phyloP scores from a whole-genome alignment of 495 filamentous ascomycete species.

The Neurospora sp. region DNA sequence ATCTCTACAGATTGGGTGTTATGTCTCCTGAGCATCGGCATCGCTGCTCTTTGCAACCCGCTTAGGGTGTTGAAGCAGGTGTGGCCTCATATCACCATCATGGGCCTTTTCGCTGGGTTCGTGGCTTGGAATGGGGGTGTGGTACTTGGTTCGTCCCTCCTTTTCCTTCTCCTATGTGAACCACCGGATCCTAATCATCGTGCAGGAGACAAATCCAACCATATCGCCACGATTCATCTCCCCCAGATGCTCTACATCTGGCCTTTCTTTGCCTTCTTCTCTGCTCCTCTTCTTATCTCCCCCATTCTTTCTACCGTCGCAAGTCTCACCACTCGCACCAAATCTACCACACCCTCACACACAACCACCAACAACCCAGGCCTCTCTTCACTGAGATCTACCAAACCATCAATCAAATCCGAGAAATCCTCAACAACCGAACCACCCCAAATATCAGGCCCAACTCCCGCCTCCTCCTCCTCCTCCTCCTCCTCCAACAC shows the following conservation, averaged over 20 bases:
- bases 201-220: slow-evolving; percentile 83
- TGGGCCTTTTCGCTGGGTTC: slow-evolving; percentile 62
- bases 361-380: background rate
- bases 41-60: slow-evolving; percentile 45
- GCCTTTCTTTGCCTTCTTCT: slow-evolving; percentile 83
- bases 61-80: slow-evolving; percentile 39
- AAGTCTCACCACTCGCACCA: background rate
- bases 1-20: slow-evolving; percentile 28
- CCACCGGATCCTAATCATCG: background rate
- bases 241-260: slow-evolving; percentile 93
- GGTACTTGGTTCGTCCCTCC: slow-evolving; percentile 57
- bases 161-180: background rate
- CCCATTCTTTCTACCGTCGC: background rate
- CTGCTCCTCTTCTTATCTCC: slow-evolving; percentile 57
- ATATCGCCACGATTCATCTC: slow-evolving; percentile 77
- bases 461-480: background rate
- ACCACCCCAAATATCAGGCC: background rate
- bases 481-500: background rate
- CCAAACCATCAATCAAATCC: background rate
- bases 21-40: slow-evolving; percentile 48
- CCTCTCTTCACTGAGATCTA: background rate
- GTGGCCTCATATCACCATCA: slow-evolving; percentile 57
- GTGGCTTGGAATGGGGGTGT: slow-evolving; percentile 83
- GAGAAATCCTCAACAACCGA: background rate
- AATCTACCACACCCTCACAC: background rate